phyloP scores from a whole-genome alignment of 1,284 basidiomycete species.

The Trametes polyzona region DNA sequence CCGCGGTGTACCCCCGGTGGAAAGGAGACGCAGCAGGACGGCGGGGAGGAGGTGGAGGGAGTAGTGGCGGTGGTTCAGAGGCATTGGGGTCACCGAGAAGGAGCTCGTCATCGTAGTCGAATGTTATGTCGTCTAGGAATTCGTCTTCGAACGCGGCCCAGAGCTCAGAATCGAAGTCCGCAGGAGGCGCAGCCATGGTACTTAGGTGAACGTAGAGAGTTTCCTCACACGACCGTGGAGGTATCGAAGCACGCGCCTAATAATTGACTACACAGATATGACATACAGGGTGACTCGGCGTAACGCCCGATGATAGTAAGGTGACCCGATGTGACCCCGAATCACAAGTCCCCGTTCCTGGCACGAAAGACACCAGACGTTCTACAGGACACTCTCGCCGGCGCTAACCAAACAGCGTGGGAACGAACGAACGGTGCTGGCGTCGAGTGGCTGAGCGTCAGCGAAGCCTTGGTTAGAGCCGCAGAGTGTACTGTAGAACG shows the following conservation, averaged over 20 bases:
- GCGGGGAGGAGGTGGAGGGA: background rate
- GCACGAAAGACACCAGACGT: background rate
- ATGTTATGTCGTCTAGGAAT: background rate
- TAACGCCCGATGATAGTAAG: background rate
- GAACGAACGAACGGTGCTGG: background rate
- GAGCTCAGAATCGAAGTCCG: too few species aligned
- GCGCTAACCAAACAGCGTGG: background rate
- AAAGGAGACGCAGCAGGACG: background rate
- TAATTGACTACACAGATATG: background rate
- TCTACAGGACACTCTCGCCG: background rate
- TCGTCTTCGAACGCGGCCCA: too few species aligned
- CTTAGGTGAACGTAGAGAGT: too few species aligned
- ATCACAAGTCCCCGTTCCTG: background rate
- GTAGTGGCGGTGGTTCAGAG: too few species aligned
- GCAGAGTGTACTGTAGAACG: background rate
- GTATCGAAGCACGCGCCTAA: background rate
- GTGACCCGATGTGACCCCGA: slow-evolving; percentile 6
- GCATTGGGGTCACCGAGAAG: background rate
- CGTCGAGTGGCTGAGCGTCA: background rate
- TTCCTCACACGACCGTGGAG: too few species aligned
- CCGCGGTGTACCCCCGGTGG: background rate
- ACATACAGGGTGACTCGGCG: background rate
- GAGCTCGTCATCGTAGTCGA: background rate
- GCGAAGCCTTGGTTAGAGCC: background rate
- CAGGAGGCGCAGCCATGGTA: too few species aligned